phyloP scores from a whole-genome alignment of 1,139 yeast species.

The Pichia sp. region DNA sequence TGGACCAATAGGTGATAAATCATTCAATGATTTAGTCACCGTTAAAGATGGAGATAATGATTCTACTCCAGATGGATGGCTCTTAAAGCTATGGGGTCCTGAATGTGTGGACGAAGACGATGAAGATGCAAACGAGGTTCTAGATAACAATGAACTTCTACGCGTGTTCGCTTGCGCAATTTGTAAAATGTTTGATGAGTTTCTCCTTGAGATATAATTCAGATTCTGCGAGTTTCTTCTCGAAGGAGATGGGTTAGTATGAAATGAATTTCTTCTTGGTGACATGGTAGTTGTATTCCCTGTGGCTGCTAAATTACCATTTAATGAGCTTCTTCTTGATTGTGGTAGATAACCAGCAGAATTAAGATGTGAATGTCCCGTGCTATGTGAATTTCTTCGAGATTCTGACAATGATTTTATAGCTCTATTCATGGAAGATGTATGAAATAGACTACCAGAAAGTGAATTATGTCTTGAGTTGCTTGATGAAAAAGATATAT shows the following conservation, averaged over 20 bases:
- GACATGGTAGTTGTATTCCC: neutral
- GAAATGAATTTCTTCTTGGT: conserved; percentile 11
- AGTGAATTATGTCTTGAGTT: conserved; percentile 10
- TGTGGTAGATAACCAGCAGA: conserved; percentile 1
- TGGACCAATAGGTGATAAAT: neutral
- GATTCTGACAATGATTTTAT: conserved; percentile 14
- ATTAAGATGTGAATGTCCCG: conserved; percentile 3
- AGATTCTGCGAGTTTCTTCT: conserved; percentile 15
- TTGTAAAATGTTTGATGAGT: conserved; percentile 14
- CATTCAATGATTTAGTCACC: neutral
- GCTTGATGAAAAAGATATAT: neutral
- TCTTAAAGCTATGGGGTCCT: neutral
- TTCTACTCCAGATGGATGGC: neutral
- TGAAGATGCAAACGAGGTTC: conserved; percentile 15
- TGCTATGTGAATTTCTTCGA: conserved; percentile 10
- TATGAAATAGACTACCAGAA: conserved; percentile 3
- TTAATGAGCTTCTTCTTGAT: conserved; percentile 19
- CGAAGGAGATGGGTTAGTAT: conserved; percentile 7
- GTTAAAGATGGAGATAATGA: neutral
- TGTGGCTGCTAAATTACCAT: neutral
- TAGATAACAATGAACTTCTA: conserved; percentile 21
- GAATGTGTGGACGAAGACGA: conserved; percentile 3
- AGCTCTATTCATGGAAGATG: conserved; percentile 10
- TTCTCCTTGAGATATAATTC: conserved; percentile 13
- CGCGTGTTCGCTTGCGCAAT: conserved; percentile 10